A percentile compares a stretch with the other conserved stretches of the same genome.
phyloP scores from a whole-genome alignment of 106 monocot species.

The Dioscorea zingiberensis region DNA sequence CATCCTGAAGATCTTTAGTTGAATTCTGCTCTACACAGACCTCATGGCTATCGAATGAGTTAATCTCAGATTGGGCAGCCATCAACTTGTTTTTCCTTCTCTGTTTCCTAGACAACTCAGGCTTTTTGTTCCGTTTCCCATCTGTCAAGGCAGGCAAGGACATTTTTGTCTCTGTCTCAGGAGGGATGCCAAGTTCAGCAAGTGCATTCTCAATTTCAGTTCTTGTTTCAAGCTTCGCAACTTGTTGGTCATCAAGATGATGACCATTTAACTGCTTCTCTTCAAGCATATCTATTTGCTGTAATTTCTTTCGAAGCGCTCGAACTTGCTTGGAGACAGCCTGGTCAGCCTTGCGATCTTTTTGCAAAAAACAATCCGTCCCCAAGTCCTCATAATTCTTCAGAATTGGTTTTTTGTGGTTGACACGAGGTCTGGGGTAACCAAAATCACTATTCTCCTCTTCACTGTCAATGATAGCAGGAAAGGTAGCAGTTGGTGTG shows the following conservation, averaged over 20 bases:
- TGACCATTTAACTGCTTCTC: conserved; percentile 50
- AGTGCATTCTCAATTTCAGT: conserved; percentile 49
- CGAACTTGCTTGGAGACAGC: conserved; percentile 74
- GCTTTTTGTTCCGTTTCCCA: conserved; percentile 47
- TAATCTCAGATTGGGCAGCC: conserved; percentile 19
- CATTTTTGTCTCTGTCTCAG: conserved; percentile 23
- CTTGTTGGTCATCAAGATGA: conserved; percentile 86
- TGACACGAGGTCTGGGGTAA: conserved; percentile 25
- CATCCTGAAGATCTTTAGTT: conserved; percentile 20
- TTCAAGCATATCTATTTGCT: conserved; percentile 98
- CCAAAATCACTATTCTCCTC: conserved; percentile 42
- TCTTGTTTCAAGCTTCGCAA: conserved; percentile 71
- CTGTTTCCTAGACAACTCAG: conserved; percentile 46
- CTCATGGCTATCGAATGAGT: conserved; percentile 19
- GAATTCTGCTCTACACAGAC: conserved; percentile 10
- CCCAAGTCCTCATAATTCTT: conserved; percentile 22
- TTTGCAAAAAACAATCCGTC: conserved; percentile 47
- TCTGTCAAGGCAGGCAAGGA: conserved; percentile 20
- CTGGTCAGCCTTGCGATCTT: conserved; percentile 39
- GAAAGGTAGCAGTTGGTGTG: conserved; percentile 77
- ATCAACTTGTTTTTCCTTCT: conserved; percentile 62
- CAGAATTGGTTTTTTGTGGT: conserved; percentile 15
- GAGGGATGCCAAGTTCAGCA: conserved; percentile 64
- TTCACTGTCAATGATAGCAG: conserved; percentile 66
- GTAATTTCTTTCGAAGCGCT: conserved; percentile 83